These are phyloP conservation scores for Pulveroboletus sp. DNA, from an alignment of 768 basidiomycete species.

Conservation along the genomic window DNA sequence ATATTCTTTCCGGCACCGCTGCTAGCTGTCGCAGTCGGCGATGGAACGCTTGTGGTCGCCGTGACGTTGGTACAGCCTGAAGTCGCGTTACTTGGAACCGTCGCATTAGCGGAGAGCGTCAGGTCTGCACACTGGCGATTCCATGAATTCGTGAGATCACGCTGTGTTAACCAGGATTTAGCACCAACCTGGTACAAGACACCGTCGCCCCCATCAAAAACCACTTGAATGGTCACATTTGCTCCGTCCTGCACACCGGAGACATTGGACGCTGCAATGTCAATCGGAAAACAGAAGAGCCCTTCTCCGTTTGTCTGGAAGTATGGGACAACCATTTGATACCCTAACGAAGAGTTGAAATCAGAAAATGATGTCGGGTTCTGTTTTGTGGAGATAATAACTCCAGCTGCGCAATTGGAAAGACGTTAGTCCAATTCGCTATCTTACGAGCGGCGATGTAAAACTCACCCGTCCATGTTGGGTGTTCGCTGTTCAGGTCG, in stretches of 20 bases:
- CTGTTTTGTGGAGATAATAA: conserved; percentile 50
- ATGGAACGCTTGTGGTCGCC: conserved; percentile 9
- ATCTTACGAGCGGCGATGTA: background rate
- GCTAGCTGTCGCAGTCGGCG: conserved; percentile 16
- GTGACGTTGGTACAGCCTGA: conserved; percentile 34
- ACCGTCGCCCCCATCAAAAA: conserved; percentile 70
- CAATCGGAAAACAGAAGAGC: conserved; percentile 60
- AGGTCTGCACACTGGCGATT: conserved; percentile 70
- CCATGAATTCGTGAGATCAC: background rate
- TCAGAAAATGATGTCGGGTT: conserved; percentile 61
- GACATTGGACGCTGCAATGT: conserved; percentile 49
- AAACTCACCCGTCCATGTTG: conserved; percentile 49
- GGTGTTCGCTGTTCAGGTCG: conserved; percentile 62
- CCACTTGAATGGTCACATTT: conserved; percentile 70
- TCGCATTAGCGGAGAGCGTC: conserved; percentile 53
- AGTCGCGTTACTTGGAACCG: conserved; percentile 42
- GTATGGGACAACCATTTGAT: conserved; percentile 42
- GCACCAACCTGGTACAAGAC: conserved; percentile 57
- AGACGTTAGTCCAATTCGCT: background rate
- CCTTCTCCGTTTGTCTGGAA: conserved; percentile 56
- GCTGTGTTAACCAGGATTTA: background rate
- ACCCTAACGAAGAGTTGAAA: conserved; percentile 46
- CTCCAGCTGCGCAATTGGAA: conserved; percentile 39
- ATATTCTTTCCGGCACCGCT: conserved; percentile 17
- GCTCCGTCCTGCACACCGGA: conserved; percentile 54